Base-by-base conservation (phyloP, 129 eudicot genomes). In the Pseudognaphalium luteoalbum region DNA sequence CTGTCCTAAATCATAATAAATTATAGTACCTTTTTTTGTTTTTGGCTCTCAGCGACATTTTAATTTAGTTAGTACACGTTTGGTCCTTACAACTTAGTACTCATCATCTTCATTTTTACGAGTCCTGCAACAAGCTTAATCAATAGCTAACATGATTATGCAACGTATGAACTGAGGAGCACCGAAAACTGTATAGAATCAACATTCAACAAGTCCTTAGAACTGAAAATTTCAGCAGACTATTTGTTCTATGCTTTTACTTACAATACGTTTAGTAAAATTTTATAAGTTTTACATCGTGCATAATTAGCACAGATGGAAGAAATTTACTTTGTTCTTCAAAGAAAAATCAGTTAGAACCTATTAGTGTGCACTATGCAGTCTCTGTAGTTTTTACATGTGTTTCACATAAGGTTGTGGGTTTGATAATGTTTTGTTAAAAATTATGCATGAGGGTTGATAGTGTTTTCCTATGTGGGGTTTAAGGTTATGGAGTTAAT, bases 131-230 rank as follows among this genome's bases (percentile, higher is more conserved):
- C 19, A 76, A 32, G 34, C 28, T 3, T 20, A 37, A n/a, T 25
- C 20, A 71, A 9, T 64, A 50, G 65, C 51, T 51, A 52, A 35
- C 29, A 6, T 66, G 66, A 16, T 30, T 47, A 66, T 75, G 66
- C 28, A 64, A 75, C 17, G n/a, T 65, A 64, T 63, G 42, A 37
- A 60, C 15, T 9, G 25, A 10, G 61, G 56, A 20, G 60, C 68
- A 77, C 54, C 28, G 66, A 33, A 67, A 16, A 54, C 22, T 47
- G 16, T n/a, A 59, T 4, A 70, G 12, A 61, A 77, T 61, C 72
- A 71, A 62, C 54, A 71, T 71, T 63, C 56, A 62, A 15, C 54
- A 28, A 69, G 44, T 7, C 1, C 11, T 39, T 7, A 39, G 7
- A 39, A 8, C 2, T 35, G 41, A 35, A 35, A 35, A 35, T 5